A percentile compares a stretch with the other conserved stretches of the same genome.
Conservation (phyloP, 495 filamentous ascomycete species). For the Haplographium delicatum region DNA sequence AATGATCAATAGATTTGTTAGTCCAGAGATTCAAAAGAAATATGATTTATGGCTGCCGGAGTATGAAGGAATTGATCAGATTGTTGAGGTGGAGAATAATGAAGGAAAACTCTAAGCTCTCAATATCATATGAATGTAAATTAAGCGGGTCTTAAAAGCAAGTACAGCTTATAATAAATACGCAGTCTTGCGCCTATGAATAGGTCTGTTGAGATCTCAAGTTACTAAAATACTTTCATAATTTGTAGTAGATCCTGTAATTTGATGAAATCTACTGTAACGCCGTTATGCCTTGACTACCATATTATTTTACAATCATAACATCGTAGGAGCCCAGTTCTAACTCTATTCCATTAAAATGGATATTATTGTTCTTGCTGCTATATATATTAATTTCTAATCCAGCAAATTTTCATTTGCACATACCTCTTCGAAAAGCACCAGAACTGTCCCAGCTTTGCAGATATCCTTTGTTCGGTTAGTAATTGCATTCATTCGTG, state of each 20-base stretch:
- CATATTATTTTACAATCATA: too few species aligned
- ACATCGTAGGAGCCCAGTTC: too few species aligned
- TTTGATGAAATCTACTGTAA: too few species aligned
- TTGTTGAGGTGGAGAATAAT: slow-evolving; percentile 66
- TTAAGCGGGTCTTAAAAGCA: too few species aligned
- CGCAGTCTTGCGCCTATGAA: too few species aligned
- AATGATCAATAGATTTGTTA: slow-evolving; percentile 57
- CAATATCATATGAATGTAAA: too few species aligned
- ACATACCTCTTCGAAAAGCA: slow-evolving; percentile 44
- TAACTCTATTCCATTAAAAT: not conserved
- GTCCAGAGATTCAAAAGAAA: slow-evolving; percentile 72
- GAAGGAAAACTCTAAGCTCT: slow-evolving; percentile 57
- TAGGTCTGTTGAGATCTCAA: too few species aligned
- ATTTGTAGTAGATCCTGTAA: too few species aligned
- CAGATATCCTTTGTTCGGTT: slow-evolving; percentile 45
- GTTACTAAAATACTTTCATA: too few species aligned
- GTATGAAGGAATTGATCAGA: slow-evolving; percentile 86
- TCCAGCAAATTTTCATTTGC: not conserved
- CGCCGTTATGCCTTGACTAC: too few species aligned
- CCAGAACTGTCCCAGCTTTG: slow-evolving; percentile 49
- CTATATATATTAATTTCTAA: not conserved
- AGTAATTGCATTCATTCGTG: not conserved
- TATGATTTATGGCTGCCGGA: slow-evolving; percentile 78
- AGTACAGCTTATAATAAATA: too few species aligned
- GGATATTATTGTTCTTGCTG: not conserved